These are phyloP conservation scores for Eimeria maxima DNA, from an alignment of 169 alveolate genomes.

Conservation along the genomic window DNA sequence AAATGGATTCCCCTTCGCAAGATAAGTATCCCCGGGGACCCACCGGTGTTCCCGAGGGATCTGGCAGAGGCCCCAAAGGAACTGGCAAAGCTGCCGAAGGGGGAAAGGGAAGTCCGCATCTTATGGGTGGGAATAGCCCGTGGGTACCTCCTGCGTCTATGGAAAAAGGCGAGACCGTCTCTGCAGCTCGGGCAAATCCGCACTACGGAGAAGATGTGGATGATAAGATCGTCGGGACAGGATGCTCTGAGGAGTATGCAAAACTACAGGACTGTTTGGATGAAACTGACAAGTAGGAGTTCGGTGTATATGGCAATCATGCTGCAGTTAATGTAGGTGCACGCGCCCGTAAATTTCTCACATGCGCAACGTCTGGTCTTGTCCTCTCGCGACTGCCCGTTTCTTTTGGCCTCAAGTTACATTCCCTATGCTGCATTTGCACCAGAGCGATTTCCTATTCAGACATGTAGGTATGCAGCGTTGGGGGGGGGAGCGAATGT, in stretches of 20 bases:
- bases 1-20: not conserved
- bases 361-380: not conserved
- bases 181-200: constrained; percentile 14
- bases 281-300: constrained; percentile 58
- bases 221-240: constrained; percentile 61
- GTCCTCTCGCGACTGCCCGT: not conserved
- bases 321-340: not conserved
- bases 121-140: not conserved
- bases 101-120: not conserved
- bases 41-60: not conserved
- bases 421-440: not conserved
- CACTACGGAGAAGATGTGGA: constrained; percentile 69
- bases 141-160: not conserved
- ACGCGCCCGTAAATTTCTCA: not conserved
- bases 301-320: not conserved
- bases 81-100: not conserved
- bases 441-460: not conserved
- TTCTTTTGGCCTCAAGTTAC: not conserved
- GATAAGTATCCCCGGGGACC: not conserved
- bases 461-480: not conserved
- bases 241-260: constrained; percentile 50
- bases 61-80: not conserved
- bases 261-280: constrained; percentile 71
- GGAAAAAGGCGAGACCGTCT: constrained; percentile 1
- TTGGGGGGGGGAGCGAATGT: not conserved